Conservation (phyloP, 1,139 yeast species). For the Hyphopichia wangnamkhiaoensis region DNA sequence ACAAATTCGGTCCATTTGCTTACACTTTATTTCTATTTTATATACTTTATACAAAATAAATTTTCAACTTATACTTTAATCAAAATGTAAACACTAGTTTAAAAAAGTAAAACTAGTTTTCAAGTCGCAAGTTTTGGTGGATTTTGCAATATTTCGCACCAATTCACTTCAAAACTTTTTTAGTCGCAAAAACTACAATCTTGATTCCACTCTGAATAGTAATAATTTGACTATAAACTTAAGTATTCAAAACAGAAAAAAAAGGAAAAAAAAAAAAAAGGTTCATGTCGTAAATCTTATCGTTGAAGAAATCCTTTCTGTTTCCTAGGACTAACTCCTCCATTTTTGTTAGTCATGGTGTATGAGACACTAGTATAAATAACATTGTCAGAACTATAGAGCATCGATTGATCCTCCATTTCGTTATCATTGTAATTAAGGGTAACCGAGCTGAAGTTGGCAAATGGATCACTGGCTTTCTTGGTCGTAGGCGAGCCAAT, state of each 20-base stretch:
- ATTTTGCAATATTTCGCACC: no score
- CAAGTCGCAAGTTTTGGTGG: no score
- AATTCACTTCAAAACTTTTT: no score
- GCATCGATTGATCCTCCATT: slow-evolving; percentile 39
- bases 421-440: slow-evolving; percentile 68
- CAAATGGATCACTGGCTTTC: slow-evolving; percentile 69
- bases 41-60: not conserved
- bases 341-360: slow-evolving; percentile 44
- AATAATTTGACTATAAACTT: no score
- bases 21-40: not conserved
- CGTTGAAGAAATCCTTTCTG: slow-evolving; percentile 33
- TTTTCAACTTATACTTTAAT: not conserved
- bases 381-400: slow-evolving; percentile 54
- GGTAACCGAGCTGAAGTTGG: slow-evolving; percentile 84
- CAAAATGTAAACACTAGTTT: no score
- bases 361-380: slow-evolving; percentile 69
- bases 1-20: not conserved
- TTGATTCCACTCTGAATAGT: no score
- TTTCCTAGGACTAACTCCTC: slow-evolving; percentile 27
- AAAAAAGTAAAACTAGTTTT: no score
- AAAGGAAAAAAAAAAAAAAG: not conserved
- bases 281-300: slow-evolving; percentile 7
- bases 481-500: slow-evolving; percentile 4
- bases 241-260: not conserved
- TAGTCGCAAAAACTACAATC: not conserved